phyloP scores from a whole-genome alignment of 768 basidiomycete species.

The Mycena chlorophos region DNA sequence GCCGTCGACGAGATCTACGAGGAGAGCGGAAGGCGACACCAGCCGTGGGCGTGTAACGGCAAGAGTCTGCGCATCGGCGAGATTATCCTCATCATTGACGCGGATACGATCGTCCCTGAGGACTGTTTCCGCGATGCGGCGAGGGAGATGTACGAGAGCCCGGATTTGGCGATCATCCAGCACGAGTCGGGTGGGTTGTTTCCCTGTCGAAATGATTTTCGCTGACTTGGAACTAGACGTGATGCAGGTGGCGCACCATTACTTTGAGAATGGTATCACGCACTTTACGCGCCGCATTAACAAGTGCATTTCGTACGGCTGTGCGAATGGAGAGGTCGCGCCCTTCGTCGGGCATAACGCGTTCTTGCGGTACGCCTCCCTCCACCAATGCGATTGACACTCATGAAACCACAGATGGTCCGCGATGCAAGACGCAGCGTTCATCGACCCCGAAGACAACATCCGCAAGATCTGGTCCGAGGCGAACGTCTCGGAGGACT shows the following conservation, averaged over 20 bases:
- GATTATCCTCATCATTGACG: slow-evolving; percentile 80
- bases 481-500: slow-evolving; percentile 79
- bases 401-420: slow-evolving; percentile 48
- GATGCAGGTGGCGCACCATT: slow-evolving; percentile 86
- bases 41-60: slow-evolving; percentile 76
- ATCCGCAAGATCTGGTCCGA: slow-evolving; percentile 73
- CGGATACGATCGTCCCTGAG: slow-evolving; percentile 76
- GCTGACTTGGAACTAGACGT: slow-evolving; percentile 48
- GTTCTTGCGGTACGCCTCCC: slow-evolving; percentile 53
- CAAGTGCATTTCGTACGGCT: slow-evolving; percentile 73
- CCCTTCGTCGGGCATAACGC: slow-evolving; percentile 88
- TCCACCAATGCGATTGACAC: background rate
- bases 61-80: slow-evolving; percentile 74
- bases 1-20: slow-evolving; percentile 71
- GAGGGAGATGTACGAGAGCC: slow-evolving; percentile 76
- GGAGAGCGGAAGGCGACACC: slow-evolving; percentile 54
- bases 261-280: slow-evolving; percentile 88
- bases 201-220: background rate
- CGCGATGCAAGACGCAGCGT: slow-evolving; percentile 82
- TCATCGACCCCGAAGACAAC: slow-evolving; percentile 63
- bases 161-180: slow-evolving; percentile 85
- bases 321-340: slow-evolving; percentile 78
- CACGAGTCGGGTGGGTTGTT: slow-evolving; percentile 66
- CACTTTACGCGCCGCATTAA: slow-evolving; percentile 91
- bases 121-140: slow-evolving; percentile 91